A percentile compares a stretch with the other conserved stretches of the same genome.
Conservation (phyloP, 768 basidiomycete genomes). For the Strobilomyces dryophilus region DNA sequence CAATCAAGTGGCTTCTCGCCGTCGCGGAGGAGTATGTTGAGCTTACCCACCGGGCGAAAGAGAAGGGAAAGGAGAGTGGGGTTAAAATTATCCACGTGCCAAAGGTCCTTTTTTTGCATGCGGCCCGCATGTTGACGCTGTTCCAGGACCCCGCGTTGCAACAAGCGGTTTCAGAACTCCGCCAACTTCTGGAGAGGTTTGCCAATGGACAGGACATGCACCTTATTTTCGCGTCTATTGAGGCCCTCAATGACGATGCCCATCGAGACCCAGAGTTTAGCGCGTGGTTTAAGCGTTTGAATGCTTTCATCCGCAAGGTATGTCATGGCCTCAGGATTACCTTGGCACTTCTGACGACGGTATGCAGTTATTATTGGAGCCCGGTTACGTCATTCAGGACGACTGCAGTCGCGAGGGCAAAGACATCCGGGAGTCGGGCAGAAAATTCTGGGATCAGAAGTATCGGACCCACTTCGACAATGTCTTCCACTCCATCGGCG, state of each 20-base stretch:
- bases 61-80: constrained; percentile 30
- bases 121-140: constrained; percentile 9
- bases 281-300: constrained; percentile 64
- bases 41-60: constrained; percentile 42
- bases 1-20: constrained; percentile 68
- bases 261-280: constrained; percentile 69
- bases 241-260: constrained; percentile 70
- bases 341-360: not conserved
- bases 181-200: constrained; percentile 86
- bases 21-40: constrained; percentile 58
- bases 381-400: constrained; percentile 83
- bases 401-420: constrained; percentile 62
- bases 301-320: constrained; percentile 64
- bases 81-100: constrained; percentile 12
- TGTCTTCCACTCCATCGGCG: constrained; percentile 62
- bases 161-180: constrained; percentile 57
- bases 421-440: constrained; percentile 64
- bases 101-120: not conserved
- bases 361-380: constrained; percentile 62
- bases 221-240: constrained; percentile 63
- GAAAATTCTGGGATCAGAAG: constrained; percentile 71
- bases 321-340: constrained; percentile 2
- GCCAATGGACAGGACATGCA: constrained; percentile 71
- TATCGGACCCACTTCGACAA: constrained; percentile 77
- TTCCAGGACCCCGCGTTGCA: constrained; percentile 53